Evolutionary conservation across 2,329 filamentous ascomycete species (phyloP).

Genomic region (Emmonsiellopsis sp.): DNA sequence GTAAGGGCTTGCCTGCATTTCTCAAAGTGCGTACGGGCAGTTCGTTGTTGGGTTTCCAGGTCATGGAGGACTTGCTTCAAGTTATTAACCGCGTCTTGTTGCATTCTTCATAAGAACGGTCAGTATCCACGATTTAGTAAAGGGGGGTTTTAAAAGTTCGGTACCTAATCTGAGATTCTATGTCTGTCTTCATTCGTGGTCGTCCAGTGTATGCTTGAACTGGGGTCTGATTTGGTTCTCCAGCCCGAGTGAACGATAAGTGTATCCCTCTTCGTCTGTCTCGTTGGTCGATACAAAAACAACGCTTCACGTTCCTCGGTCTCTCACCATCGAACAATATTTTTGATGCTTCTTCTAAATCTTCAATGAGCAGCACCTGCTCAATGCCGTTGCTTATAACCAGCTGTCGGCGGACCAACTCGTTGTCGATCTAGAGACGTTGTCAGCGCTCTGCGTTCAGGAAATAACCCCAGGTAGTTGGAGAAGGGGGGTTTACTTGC

Average conservation of each 20-base stretch:
- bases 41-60: conserved; percentile 41
- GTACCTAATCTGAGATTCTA: conserved; percentile 54
- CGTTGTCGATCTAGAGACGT: conserved; percentile 57
- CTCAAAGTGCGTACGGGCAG: conserved; percentile 40
- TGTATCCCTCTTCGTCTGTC: conserved; percentile 54
- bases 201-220: conserved; percentile 44
- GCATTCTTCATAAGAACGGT: conserved; percentile 23
- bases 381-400: conserved; percentile 79
- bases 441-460: background rate
- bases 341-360: conserved; percentile 55
- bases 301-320: conserved; percentile 63
- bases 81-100: conserved; percentile 41
- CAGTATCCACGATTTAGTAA: background rate
- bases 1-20: conserved; percentile 41
- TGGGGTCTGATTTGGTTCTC: conserved; percentile 42
- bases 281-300: conserved; percentile 53
- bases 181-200: conserved; percentile 72
- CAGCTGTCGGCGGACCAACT: conserved; percentile 66
- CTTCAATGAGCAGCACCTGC: conserved; percentile 67
- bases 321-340: conserved; percentile 56
- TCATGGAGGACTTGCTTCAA: conserved; percentile 47
- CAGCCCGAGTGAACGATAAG: conserved; percentile 42
- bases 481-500: conserved; percentile 22
- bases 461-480: background rate
- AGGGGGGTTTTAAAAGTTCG: conserved; percentile 3